A percentile compares a stretch with the other conserved stretches of the same genome.
phyloP scores from a whole-genome alignment of 352 stramenopile genomes.

The Globisporangium mamillatum region DNA sequence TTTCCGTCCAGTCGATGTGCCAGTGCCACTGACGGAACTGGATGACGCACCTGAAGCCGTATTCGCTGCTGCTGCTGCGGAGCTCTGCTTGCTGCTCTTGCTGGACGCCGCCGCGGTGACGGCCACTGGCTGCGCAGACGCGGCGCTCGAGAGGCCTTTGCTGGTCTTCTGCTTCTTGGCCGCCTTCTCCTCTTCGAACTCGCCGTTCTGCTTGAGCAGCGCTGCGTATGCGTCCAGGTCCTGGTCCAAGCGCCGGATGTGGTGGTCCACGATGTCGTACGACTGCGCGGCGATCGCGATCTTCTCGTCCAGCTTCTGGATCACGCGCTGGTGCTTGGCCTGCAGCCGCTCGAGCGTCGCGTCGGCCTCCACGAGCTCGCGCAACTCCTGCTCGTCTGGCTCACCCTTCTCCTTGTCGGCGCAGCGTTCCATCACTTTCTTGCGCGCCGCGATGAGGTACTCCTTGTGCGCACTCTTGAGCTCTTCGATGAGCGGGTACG shows the following conservation, averaged over 20 bases:
- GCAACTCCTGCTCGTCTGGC: conserved; percentile 62
- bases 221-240: conserved; percentile 72
- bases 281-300: conserved; percentile 83
- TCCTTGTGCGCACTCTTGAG: conserved; percentile 59
- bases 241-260: conserved; percentile 77
- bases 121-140: not conserved
- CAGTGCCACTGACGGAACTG: conserved; percentile 11
- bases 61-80: not conserved
- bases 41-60: not conserved
- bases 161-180: conserved; percentile 50
- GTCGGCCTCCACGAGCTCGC: conserved; percentile 60
- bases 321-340: conserved; percentile 62
- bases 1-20: conserved; percentile 37
- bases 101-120: not conserved
- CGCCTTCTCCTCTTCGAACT: conserved; percentile 76
- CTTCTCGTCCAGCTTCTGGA: conserved; percentile 88
- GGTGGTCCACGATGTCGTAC: conserved; percentile 86
- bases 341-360: conserved; percentile 39
- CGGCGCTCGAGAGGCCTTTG: conserved; percentile 11
- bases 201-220: conserved; percentile 69
- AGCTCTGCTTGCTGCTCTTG: conserved; percentile 20
- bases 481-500: conserved; percentile 75
- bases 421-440: conserved; percentile 65
- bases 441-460: conserved; percentile 56
- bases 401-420: conserved; percentile 42